Percentiles rank a stretch among this genome's conserved stretches.
These are phyloP conservation scores for Linaria vulgaris DNA, from an alignment of 257 asterid species.

Conservation along the genomic window DNA sequence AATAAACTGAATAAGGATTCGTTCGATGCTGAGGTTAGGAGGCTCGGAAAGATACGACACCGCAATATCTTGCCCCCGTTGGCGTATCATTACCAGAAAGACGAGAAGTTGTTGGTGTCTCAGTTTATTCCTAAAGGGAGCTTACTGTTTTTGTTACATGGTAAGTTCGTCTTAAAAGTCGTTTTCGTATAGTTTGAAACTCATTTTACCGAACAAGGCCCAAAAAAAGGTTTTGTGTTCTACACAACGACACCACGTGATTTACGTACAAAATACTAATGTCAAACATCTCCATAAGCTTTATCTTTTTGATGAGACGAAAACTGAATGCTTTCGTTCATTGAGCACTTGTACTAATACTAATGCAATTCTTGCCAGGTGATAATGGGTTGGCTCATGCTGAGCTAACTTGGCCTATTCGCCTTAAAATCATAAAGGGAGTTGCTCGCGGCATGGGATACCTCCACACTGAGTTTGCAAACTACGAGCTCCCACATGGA, in stretches of 20 bases:
- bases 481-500: constrained; percentile 77
- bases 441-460: constrained; percentile 75
- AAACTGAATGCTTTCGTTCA: too few species aligned
- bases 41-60: constrained; percentile 61
- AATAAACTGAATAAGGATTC: constrained; percentile 63
- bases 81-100: constrained; percentile 77
- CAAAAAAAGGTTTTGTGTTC: too few species aligned
- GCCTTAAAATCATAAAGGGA: constrained; percentile 77
- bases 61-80: constrained; percentile 67
- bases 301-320: too few species aligned
- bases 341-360: background rate
- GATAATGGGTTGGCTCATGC: constrained; percentile 65
- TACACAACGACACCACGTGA: too few species aligned
- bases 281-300: too few species aligned
- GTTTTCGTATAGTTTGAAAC: too few species aligned
- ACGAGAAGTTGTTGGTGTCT: constrained; percentile 77
- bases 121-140: constrained; percentile 76
- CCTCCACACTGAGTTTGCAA: constrained; percentile 72
- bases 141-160: constrained; percentile 65
- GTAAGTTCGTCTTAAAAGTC: constrained; percentile 28
- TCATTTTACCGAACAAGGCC: too few species aligned
- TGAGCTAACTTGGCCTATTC: constrained; percentile 61
- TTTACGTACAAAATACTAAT: too few species aligned
- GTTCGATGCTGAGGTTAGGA: constrained; percentile 65
- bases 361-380: constrained; percentile 37